Conservation (phyloP, 2,329 filamentous ascomycete genomes). For the Ilyonectria destructans region DNA sequence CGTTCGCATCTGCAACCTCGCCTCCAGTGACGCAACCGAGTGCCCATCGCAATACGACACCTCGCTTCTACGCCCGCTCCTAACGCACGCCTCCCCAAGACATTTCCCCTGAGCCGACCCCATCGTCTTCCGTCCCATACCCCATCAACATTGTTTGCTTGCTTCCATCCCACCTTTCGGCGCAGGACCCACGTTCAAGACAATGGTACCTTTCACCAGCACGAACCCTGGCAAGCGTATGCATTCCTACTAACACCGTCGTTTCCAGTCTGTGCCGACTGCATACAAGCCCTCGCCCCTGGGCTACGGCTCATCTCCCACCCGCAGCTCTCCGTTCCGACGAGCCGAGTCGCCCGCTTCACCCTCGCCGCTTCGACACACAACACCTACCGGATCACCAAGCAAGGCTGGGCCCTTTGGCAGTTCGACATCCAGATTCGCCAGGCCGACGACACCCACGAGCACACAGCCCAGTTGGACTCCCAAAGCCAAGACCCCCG, state of each 20-base stretch:
- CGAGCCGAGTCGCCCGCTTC: constrained; percentile 76
- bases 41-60: constrained; percentile 29
- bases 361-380: constrained; percentile 76
- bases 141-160: constrained; percentile 40
- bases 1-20: constrained; percentile 40
- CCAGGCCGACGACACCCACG: constrained; percentile 60
- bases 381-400: constrained; percentile 76
- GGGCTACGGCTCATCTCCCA: constrained; percentile 76
- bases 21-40: constrained; percentile 38
- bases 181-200: constrained; percentile 49
- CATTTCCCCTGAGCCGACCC: constrained; percentile 4
- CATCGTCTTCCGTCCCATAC: constrained; percentile 21
- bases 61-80: constrained; percentile 19
- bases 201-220: constrained; percentile 53
- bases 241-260: constrained; percentile 49
- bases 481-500: constrained; percentile 51
- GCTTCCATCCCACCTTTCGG: constrained; percentile 35
- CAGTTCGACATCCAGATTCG: constrained; percentile 52
- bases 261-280: constrained; percentile 66
- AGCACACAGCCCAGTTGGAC: constrained; percentile 58
- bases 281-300: constrained; percentile 81
- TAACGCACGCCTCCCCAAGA: constrained; percentile 18
- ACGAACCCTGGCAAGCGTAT: constrained; percentile 43
- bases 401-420: constrained; percentile 59
- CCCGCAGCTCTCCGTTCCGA: constrained; percentile 76